A percentile compares a stretch with the other conserved stretches of the same genome.
These are phyloP conservation scores for Musa acuminata DNA, from an alignment of 176 grass and related monocot genomes.

Conservation along the genomic window DNA sequence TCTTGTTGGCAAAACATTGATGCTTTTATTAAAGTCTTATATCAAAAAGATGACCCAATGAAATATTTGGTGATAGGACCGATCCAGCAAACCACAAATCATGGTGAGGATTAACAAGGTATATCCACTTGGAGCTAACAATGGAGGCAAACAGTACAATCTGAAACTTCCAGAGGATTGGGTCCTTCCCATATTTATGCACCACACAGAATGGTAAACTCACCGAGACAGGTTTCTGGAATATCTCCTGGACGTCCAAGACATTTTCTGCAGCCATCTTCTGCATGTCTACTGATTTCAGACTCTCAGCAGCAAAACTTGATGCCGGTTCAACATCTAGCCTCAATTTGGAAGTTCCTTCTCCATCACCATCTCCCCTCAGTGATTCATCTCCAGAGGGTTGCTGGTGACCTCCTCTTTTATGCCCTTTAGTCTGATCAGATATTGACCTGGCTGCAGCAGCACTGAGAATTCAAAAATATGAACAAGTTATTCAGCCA, in stretches of 20 bases:
- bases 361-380: slow-evolving; percentile 30
- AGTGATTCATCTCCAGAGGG: slow-evolving; percentile 6
- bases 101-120: background rate
- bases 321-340: slow-evolving; percentile 13
- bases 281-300: slow-evolving; percentile 19
- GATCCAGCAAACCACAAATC: background rate
- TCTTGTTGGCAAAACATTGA: too few species aligned
- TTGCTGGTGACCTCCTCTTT: slow-evolving; percentile 29
- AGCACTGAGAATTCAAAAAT: background rate
- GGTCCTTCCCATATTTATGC: background rate
- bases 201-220: background rate
- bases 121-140: background rate
- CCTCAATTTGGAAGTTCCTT: slow-evolving; percentile 56
- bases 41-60: background rate
- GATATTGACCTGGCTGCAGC: background rate
- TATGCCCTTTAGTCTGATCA: slow-evolving; percentile 36
- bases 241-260: slow-evolving; percentile 48
- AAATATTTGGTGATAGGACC: background rate
- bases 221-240: slow-evolving; percentile 40
- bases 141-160: background rate
- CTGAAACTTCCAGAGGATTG: background rate
- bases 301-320: slow-evolving; percentile 27
- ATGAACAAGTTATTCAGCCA: background rate
- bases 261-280: slow-evolving; percentile 26
- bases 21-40: too few species aligned